Conservation (phyloP, 306 rosid species). For the Dryas octopetala region DNA sequence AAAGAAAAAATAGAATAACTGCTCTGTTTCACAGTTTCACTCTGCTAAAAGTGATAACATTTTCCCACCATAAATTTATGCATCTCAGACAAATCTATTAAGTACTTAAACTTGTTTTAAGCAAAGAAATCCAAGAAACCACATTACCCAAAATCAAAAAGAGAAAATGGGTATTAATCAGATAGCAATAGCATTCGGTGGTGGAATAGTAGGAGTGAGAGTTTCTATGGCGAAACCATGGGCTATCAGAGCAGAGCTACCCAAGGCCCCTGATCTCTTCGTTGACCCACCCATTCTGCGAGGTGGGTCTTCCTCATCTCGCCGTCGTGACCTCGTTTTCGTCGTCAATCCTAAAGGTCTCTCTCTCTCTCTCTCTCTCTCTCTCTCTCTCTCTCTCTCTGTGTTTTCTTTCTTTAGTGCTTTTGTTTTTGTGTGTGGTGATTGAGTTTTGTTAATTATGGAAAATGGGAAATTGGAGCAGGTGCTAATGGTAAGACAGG, state of each 20-base stretch:
- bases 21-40: constrained; percentile 14
- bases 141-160: not conserved
- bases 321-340: constrained; percentile 77
- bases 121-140: not conserved
- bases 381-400: constrained; percentile 14
- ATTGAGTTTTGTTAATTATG: constrained; percentile 16
- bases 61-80: not conserved
- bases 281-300: constrained; percentile 34
- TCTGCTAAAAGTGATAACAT: not conserved
- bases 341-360: constrained; percentile 85
- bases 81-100: not conserved
- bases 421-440: constrained; percentile 5
- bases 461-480: constrained; percentile 35
- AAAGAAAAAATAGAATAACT: not conserved
- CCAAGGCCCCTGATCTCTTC: constrained; percentile 52
- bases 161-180: constrained; percentile 32
- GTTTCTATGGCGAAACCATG: constrained; percentile 47
- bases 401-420: constrained; percentile 4
- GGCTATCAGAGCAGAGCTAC: constrained; percentile 59
- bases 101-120: not conserved
- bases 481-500: constrained; percentile 92
- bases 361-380: constrained; percentile 18
- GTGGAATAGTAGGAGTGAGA: constrained; percentile 29
- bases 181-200: constrained; percentile 60
- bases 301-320: constrained; percentile 52